Conservation (phyloP, 2,329 filamentous ascomycete genomes). For the Meredithiella fracta region DNA sequence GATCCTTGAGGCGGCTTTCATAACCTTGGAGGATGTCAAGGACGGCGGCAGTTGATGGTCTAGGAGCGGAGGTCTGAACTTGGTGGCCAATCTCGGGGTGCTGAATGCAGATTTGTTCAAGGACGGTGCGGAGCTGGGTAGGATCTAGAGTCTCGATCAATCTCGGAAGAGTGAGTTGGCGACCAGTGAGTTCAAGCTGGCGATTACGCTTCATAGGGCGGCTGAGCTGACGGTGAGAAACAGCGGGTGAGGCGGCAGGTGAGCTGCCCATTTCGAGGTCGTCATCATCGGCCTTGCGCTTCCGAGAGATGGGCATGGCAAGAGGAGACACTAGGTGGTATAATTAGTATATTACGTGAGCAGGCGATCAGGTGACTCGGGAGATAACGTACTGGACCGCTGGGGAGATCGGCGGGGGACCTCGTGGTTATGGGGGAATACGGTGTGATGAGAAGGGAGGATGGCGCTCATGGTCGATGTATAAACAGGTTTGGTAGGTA, state of each 20-base stretch:
- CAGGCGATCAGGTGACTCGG: not conserved
- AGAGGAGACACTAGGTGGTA: slow-evolving; percentile 27
- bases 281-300: slow-evolving; percentile 74
- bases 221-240: slow-evolving; percentile 50
- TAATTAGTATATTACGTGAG: not conserved
- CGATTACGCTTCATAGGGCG: slow-evolving; percentile 48
- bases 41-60: slow-evolving; percentile 69
- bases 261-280: slow-evolving; percentile 89
- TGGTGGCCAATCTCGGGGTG: slow-evolving; percentile 76
- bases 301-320: slow-evolving; percentile 38
- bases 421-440: slow-evolving; percentile 42
- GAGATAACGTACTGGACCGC: slow-evolving; percentile 33
- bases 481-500: not conserved
- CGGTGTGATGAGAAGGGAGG: slow-evolving; percentile 39
- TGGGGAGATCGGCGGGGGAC: slow-evolving; percentile 37
- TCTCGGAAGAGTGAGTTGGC: slow-evolving; percentile 42
- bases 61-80: slow-evolving; percentile 66
- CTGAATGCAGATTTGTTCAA: slow-evolving; percentile 82
- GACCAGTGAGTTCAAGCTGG: slow-evolving; percentile 47
- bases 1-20: slow-evolving; percentile 56
- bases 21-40: slow-evolving; percentile 70
- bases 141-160: slow-evolving; percentile 89
- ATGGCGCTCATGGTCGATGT: slow-evolving; percentile 41
- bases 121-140: slow-evolving; percentile 63
- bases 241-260: slow-evolving; percentile 64